phyloP scores from a whole-genome alignment of 2,329 filamentous ascomycete species.

The Fusarium sp. region DNA sequence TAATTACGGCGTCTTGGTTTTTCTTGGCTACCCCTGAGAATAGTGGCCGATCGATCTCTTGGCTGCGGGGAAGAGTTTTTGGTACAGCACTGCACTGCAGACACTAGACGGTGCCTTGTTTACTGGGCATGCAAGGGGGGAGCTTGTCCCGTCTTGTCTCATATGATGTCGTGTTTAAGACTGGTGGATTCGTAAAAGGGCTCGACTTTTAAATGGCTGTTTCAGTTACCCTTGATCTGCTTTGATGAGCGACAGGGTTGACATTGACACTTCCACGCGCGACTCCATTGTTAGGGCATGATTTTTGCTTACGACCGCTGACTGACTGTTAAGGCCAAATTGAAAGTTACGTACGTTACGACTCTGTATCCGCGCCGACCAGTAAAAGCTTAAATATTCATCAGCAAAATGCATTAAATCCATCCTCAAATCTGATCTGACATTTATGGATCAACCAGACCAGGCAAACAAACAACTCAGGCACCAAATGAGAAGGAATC shows the following conservation, averaged over 20 bases:
- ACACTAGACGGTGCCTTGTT: background rate
- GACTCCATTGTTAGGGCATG: too few relatives aligned
- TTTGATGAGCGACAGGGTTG: constrained; percentile 17
- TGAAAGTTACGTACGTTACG: background rate
- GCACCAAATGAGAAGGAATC: background rate
- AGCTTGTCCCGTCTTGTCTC: background rate
- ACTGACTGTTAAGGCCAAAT: background rate
- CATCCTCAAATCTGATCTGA: background rate
- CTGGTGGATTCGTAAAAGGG: too few relatives aligned
- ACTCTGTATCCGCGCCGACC: background rate
- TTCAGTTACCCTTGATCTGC: constrained; percentile 2
- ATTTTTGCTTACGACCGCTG: background rate
- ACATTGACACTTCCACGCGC: background rate
- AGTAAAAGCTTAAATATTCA: background rate
- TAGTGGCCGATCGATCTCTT: constrained; percentile 34
- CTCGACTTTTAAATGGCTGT: background rate
- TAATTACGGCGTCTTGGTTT: constrained; percentile 1
- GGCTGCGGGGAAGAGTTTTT: constrained; percentile 7
- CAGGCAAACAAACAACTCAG: background rate
- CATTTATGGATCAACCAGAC: background rate
- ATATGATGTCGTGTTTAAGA: background rate
- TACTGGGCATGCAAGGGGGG: background rate
- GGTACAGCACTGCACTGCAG: too few relatives aligned
- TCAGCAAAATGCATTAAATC: background rate
- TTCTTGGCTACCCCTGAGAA: constrained; percentile 31